Percentiles rank a stretch among this genome's conserved stretches.
Evolutionary conservation across 441 rosid species (phyloP).

Genomic region (Melastoma candidum): DNA sequence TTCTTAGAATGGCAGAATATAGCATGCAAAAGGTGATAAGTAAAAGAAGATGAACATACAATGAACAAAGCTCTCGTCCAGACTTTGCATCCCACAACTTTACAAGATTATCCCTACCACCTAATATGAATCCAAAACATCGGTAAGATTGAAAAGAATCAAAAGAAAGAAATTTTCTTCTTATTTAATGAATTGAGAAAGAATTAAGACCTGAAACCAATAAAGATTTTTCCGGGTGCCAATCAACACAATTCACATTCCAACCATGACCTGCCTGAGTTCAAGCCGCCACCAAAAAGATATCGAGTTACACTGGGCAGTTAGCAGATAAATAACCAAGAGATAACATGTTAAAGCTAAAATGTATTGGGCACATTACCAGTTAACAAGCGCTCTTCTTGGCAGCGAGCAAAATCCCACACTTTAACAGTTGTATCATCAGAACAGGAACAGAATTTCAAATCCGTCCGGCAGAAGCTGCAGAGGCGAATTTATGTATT

Average conservation of each 20-base stretch:
- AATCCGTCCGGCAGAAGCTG: conserved; percentile 94
- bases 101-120: conserved; percentile 94
- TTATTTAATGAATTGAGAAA: conserved; percentile 1
- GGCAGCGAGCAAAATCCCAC: conserved; percentile 94
- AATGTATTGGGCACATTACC: conserved; percentile 63
- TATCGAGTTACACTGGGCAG: conserved; percentile 30
- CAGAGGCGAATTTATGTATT: conserved; percentile 18
- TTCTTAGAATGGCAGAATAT: conserved; percentile 5
- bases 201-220: conserved; percentile 67
- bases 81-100: conserved; percentile 98
- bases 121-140: conserved; percentile 29
- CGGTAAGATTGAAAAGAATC: conserved; percentile 7
- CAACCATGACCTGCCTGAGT: conserved; percentile 99
- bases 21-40: neutral
- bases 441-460: conserved; percentile 97
- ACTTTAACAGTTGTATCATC: conserved; percentile 97
- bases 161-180: conserved; percentile 5
- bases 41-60: conserved; percentile 46
- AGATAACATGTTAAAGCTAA: neutral
- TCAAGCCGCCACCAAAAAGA: conserved; percentile 40
- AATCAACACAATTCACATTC: conserved; percentile 98
- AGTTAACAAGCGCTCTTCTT: conserved; percentile 78
- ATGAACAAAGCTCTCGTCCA: conserved; percentile 86
- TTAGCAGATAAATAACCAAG: neutral
- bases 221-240: conserved; percentile 97